Base-by-base conservation (phyloP, 345 rosid species). In the Aquilaria yunnanensis region DNA sequence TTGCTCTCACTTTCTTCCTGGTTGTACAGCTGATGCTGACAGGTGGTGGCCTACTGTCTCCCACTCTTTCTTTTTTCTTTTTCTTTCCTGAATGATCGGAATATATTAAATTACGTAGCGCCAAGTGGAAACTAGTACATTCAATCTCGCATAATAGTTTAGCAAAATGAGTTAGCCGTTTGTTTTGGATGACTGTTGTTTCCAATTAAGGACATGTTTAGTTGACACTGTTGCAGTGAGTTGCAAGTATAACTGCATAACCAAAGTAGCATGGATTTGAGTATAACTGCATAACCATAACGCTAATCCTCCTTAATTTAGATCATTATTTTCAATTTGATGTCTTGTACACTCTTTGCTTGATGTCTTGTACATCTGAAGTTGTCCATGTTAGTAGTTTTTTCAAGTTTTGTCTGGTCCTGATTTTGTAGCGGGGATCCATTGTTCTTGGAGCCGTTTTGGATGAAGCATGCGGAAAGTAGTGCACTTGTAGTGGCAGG, bases 381-480 rank as follows among this genome's bases (percentile, higher is more conserved):
- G 23, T 23, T 23, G 23, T 23, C 23, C 23, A 23, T 23, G 23
- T 23, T 23, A 23, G 1, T 23, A 23, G 23, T 5, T 9, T 37
- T 37, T 37, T 37, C 43, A 37, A 5, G 8, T 37, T 37, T 5
- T 37, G 43, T 37, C 43, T 37, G 43, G 43, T 37, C 43, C 43
- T 37, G 56, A 12, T 31, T 14, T 13, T 64, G 3, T 78, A 85
- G 90, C 0, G 90, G 90, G 43, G 80, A 85, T 72, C 90, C 87
- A 12, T 31, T 70, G 32, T 85, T 80, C 69, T 33, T 85, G 69
- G 82, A 85, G 69, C 85, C 85, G 6, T 80, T 73, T 61, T 82
- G 91, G 91, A 30, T 69, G 70, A 11, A 78, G 60, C 60, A 75
- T 50, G 87, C 87, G 10, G 74, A 57, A 0, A 70, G 68, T 29